Evolutionary conservation across 177 flowering plant species (phyloP), one percentile per base, ranked within the genome.

Genomic region (Vitis hybrid): DNA sequence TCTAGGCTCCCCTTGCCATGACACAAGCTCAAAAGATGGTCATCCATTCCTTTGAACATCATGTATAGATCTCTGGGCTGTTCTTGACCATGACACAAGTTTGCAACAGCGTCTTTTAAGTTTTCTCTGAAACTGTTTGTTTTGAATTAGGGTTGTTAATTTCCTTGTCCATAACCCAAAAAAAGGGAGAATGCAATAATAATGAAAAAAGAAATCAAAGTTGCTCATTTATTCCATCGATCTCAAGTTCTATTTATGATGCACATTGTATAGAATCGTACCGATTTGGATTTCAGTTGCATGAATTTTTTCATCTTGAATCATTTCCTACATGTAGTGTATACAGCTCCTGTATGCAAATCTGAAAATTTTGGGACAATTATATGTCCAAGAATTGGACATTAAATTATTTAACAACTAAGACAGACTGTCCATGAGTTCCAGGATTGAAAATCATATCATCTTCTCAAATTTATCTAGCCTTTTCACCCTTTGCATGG

Each of bases 401-500:
- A 33, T 51, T 33, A 20, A 29, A 33, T 26, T 39, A 16, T 62
- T 10, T 31, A 8, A 14, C 10, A 66, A 13, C 22, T 4, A 12
- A 12, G 16, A n/a, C 6, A 26, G 13, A 29, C 11, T 16, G n/a
- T 3, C 14, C 49, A 39, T 19, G 51, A 29, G 1, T 13, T 15
- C 10, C 15, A 7, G 48, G 62, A 11, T 19, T 8, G 6, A 63
- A 22, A 15, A 61, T 79, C 73, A 91, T 59, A 95, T 86, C 94
- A 87, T 89, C 71, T 87, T 89, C 86, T 95, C 98, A 74, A 91
- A 81, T 56, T 90, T 90, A 15, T 92, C 97, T 6, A 89, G 88
- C 74, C 20, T 81, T 78, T 87, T 85, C 77, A 90, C 94, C 81
- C 92, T 81, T 76, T 85, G 90, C 90, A 95, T 90, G 18, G 96